Base-by-base conservation (phyloP, 1,284 basidiomycete species). In the Malassezia obtusa region DNA sequence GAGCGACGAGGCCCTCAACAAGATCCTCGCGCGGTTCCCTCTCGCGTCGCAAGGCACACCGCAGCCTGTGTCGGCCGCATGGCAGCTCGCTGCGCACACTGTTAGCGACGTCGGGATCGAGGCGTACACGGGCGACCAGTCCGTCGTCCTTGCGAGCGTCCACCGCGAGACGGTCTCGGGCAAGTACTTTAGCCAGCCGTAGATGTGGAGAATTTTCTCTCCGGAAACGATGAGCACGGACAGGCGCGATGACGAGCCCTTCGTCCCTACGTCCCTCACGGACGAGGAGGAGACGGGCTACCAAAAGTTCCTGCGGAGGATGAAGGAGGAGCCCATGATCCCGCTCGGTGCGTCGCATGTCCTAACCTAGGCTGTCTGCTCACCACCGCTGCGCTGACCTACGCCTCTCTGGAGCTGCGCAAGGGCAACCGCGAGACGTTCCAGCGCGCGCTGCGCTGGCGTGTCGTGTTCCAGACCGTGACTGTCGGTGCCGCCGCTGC, bases 401-500 rank as follows among this genome's bases (percentile, higher is more conserved):
- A 45, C 9, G 72, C 72, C 2, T 65, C 68, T 5, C 50, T 67
- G 28, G 60, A 70, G 43, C 61, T 74, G 8, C 62, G 69, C 10
- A 58, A 50, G 19, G 72, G 72, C 31, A 66, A 74, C 51, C 62
- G 65, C 10, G 50, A 63, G 25, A 48, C 64, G 33, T 73, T 73
- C 57, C 65, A 74, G 43, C 50, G 52, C 21, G 66, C 66, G 8
- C 60, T 74, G 14, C 64, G 72, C 24, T 74, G 66, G 63, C 64
- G 72, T 45, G 68, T 74, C 14, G 65, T 55, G 7, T 65, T 72
- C 33, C 72, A 74, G 50, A 65, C 69, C 11, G 37, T 72, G 4
- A 74, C 72, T 3, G 67, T 73, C 10, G 57, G 62, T 9, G 64
- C 67, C 3, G 71, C 71, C 0, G 57, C 67, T 1, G 63, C 52